Conservation (phyloP, 805 yeast genomes). For the Lipomyces orientalis region DNA sequence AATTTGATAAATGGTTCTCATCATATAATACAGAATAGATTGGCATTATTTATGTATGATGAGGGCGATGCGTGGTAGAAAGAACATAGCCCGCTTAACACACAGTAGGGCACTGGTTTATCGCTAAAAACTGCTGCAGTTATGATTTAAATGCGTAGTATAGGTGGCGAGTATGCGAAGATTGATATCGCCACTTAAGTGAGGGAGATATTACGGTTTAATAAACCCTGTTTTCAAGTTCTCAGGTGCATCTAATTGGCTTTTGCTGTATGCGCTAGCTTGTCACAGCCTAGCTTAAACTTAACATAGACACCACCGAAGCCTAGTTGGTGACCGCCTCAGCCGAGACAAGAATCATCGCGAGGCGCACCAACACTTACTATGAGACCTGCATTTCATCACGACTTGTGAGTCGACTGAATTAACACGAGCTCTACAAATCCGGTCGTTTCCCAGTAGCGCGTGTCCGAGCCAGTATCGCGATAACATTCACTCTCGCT, state of each 20-base stretch:
- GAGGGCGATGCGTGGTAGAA: too few species aligned
- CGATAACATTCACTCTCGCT: not conserved
- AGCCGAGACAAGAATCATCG: not conserved
- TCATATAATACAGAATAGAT: not conserved
- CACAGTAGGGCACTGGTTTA: too few species aligned
- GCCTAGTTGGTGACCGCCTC: too few species aligned
- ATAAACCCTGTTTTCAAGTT: not conserved
- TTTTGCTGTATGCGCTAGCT: not conserved
- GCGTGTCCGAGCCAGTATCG: not conserved
- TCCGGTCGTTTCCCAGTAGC: not conserved
- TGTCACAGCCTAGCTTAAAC: not conserved
- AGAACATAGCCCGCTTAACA: too few species aligned
- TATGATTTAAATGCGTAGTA: not conserved
- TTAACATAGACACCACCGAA: too few species aligned
- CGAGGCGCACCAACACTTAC: not conserved
- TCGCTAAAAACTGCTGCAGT: not conserved
- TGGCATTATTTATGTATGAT: too few species aligned
- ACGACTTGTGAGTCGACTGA: not conserved
- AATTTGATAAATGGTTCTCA: not conserved
- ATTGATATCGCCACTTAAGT: not conserved
- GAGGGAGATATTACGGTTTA: not conserved
- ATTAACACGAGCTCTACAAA: not conserved
- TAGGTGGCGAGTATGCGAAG: not conserved
- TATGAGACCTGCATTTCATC: not conserved
- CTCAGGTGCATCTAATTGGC: not conserved